phyloP scores from a whole-genome alignment of 768 basidiomycete genomes.

The Termitomyces sp. region DNA sequence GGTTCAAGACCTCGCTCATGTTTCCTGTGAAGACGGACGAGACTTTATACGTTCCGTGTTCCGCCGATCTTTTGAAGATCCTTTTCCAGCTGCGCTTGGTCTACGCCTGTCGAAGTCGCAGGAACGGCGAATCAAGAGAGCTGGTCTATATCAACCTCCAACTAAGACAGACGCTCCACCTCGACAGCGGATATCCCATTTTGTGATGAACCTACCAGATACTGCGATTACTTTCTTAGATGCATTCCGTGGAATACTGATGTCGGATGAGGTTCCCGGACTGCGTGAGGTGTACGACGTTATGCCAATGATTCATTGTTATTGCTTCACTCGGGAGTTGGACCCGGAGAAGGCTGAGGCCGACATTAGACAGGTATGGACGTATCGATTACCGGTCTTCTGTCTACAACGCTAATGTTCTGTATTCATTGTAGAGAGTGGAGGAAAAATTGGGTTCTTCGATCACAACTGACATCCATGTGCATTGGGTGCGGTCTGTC shows the following conservation, averaged over 20 bases:
- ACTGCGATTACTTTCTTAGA: conserved; percentile 88
- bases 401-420: conserved; percentile 12
- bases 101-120: conserved; percentile 45
- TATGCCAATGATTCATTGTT: conserved; percentile 93
- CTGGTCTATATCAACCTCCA: neutral
- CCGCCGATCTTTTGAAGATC: conserved; percentile 50
- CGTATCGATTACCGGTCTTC: neutral
- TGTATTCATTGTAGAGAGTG: conserved; percentile 52
- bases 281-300: conserved; percentile 45
- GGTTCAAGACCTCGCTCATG: conserved; percentile 69
- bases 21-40: conserved; percentile 82
- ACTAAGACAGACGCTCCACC: conserved; percentile 14
- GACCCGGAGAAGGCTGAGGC: conserved; percentile 61
- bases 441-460: conserved; percentile 57
- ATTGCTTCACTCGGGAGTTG: conserved; percentile 91
- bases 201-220: conserved; percentile 98
- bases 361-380: conserved; percentile 79
- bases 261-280: conserved; percentile 29
- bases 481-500: conserved; percentile 86
- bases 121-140: conserved; percentile 31
- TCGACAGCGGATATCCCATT: conserved; percentile 70
- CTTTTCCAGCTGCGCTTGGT: conserved; percentile 60
- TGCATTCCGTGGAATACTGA: conserved; percentile 76
- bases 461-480: conserved; percentile 44
- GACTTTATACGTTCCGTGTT: conserved; percentile 73